phyloP scores from a whole-genome alignment of 768 basidiomycete species.

The Tulasnella sp. region DNA sequence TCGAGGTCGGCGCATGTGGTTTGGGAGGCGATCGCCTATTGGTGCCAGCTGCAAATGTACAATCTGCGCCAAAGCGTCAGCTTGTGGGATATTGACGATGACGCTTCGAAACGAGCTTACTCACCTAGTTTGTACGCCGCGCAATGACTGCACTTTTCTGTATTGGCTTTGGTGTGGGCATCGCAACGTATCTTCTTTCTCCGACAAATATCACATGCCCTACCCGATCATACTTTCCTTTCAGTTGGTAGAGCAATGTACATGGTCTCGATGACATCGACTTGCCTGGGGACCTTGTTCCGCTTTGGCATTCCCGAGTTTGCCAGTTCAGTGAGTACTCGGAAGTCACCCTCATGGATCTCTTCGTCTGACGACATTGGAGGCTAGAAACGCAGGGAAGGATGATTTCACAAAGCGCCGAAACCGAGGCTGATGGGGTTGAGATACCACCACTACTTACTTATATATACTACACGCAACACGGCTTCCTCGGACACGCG shows the following conservation, averaged over 20 bases:
- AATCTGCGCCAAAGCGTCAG: slow-evolving; percentile 30
- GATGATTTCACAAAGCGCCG: not conserved
- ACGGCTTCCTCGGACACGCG: not conserved
- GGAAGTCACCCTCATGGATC: not conserved
- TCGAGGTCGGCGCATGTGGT: not conserved
- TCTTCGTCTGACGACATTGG: slow-evolving; percentile 15
- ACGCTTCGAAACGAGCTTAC: not conserved
- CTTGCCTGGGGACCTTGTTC: slow-evolving; percentile 8
- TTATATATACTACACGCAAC: not conserved
- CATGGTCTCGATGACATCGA: not conserved
- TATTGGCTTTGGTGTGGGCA: slow-evolving; percentile 4
- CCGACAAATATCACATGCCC: slow-evolving; percentile 68
- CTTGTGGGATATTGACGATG: not conserved
- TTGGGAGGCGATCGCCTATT: slow-evolving; percentile 54
- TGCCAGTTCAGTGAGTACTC: not conserved
- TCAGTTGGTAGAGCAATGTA: not conserved
- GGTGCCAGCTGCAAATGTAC: slow-evolving; percentile 34
- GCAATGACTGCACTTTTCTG: slow-evolving; percentile 14
- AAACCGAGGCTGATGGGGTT: no score
- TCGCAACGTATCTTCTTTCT: slow-evolving; percentile 60
- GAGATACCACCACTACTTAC: no score
- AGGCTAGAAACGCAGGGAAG: not conserved
- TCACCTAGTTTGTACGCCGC: slow-evolving; percentile 47
- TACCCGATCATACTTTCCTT: not conserved
- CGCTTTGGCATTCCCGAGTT: not conserved